Base-by-base conservation (phyloP, 805 yeast genomes). In the Citeromyces nyonsensis region DNA sequence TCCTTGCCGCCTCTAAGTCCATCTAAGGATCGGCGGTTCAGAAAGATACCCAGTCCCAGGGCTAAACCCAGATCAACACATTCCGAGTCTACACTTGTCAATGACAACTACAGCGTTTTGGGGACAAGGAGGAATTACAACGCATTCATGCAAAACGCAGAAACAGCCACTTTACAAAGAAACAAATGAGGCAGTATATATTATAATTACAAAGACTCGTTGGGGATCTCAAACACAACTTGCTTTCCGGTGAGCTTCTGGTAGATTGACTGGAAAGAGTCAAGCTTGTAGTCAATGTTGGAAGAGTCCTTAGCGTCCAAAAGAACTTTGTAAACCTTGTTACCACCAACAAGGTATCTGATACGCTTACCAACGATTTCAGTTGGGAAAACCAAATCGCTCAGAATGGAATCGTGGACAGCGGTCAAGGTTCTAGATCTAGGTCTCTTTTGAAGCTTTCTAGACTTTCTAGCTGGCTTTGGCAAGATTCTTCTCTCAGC, bases 401-500 rank as follows among this genome's bases (percentile, higher is more conserved):
- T 98, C 65, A 88, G 83, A 70, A 88, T 71, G 66, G 84, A 83
- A 71, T 91, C 97, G 69, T 88, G 98, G 51, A 88, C 98, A 59
- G 96, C 85, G 52, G 95, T 77, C 66, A 91, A 75, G 58, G 98
- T 88, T 81, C 98, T 85, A 56, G 97, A 86, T 74, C 95, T 84
- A 66, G 98, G 98, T 77, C 98, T 86, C 86, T 91, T 86, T 73
- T 91, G 98, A 56, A 63, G 67, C 66, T 78, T 82, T 75, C 85
- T 83, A 42, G 95, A 73, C 59, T 77, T 70, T 73, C 97, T 85
- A 57, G 93, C 82, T 64, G 97, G 96, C 77, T 84, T 88, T 71
- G 97, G 95, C 61, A 91, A 75, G 71, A 88, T 91, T 73, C 95
- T 84, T 74, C 98, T 84, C 76, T 88, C 97, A 61, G 96, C 97